Evolutionary conservation across 495 filamentous ascomycete species (phyloP), one percentile per base, ranked within the genome.

Genomic region (Penicillium chermesinum): DNA sequence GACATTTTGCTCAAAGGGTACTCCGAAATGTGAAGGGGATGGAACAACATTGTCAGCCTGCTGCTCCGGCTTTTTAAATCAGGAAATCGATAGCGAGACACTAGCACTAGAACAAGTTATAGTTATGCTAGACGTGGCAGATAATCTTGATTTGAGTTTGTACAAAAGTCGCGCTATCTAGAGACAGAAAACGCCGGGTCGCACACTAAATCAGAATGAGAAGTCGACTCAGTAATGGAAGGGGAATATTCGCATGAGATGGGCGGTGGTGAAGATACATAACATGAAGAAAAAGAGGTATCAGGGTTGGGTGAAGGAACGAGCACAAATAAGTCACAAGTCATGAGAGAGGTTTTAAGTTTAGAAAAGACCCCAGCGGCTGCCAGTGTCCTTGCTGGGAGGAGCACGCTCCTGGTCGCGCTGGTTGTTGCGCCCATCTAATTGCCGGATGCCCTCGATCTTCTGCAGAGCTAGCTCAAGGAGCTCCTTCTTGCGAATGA

Each of bases 381-480:
- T 61, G 46, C 61, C 55, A 33, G 65, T 62, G 39, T 71, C 57
- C 37, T 62, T 66, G 14, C 50, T 46, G 21, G 45, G 52, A 12
- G 61, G 34, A 3, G 65, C 53, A 45, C 65, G 60, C 14, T 71
- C 66, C 16, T 58, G 9, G 17, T 51, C 53, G 2, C 65, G 56
- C 1, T 61, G 55, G 42, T 56, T 59, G 18, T 51, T 63, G 49
- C 71, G 70, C 15, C 73, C 74, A 53, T 96, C 89, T 15, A 98
- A 68, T 40, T 85, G 81, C 45, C 87, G 77, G 52, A 98, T 70
- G 30, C 85, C 82, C 57, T 97, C 88, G 74, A 96, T 96, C 76
- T 99, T 96, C 65, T 85, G 82, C 17, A 99, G 71, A 9, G 91
- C 93, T 44, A 96, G 71, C 69, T 97, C 91, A 1, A 99, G 75